Evolutionary conservation across 1,284 basidiomycete genomes (phyloP).

Genomic region (Exsudoporus floridanus): DNA sequence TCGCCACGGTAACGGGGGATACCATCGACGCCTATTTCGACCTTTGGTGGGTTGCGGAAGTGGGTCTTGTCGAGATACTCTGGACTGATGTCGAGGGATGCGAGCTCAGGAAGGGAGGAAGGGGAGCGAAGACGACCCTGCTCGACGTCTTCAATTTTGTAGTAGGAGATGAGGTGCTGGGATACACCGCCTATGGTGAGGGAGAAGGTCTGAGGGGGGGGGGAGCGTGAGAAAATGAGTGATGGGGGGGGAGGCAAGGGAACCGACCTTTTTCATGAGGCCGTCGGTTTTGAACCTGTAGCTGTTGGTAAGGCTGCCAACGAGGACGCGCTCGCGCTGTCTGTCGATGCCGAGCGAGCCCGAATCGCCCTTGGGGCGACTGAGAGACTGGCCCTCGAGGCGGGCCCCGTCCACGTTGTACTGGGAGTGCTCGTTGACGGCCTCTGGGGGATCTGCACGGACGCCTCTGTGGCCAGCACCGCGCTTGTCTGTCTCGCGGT

Average conservation of each 20-base stretch:
- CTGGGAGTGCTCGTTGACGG: slow-evolving; percentile 36
- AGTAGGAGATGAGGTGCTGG: slow-evolving; percentile 96
- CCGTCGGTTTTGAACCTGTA: slow-evolving; percentile 90
- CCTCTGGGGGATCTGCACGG: slow-evolving; percentile 40
- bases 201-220: slow-evolving; percentile 79
- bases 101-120: slow-evolving; percentile 86
- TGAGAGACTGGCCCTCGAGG: slow-evolving; percentile 50
- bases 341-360: slow-evolving; percentile 54
- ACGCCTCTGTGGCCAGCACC: slow-evolving; percentile 58
- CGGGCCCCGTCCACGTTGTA: slow-evolving; percentile 36
- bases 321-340: slow-evolving; percentile 74
- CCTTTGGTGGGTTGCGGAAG: slow-evolving; percentile 87
- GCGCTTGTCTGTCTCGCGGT: slow-evolving; percentile 87
- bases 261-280: slow-evolving; percentile 89
- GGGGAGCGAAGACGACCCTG: slow-evolving; percentile 85
- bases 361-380: slow-evolving; percentile 60
- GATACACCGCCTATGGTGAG: slow-evolving; percentile 82
- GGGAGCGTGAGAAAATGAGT: slow-evolving; percentile 23
- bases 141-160: slow-evolving; percentile 89
- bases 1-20: slow-evolving; percentile 78
- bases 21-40: slow-evolving; percentile 82
- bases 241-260: slow-evolving; percentile 5
- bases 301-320: slow-evolving; percentile 87
- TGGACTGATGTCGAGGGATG: slow-evolving; percentile 81
- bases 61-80: slow-evolving; percentile 90